phyloP scores from a whole-genome alignment of 495 filamentous ascomycete genomes.

The Tuber aestivum region DNA sequence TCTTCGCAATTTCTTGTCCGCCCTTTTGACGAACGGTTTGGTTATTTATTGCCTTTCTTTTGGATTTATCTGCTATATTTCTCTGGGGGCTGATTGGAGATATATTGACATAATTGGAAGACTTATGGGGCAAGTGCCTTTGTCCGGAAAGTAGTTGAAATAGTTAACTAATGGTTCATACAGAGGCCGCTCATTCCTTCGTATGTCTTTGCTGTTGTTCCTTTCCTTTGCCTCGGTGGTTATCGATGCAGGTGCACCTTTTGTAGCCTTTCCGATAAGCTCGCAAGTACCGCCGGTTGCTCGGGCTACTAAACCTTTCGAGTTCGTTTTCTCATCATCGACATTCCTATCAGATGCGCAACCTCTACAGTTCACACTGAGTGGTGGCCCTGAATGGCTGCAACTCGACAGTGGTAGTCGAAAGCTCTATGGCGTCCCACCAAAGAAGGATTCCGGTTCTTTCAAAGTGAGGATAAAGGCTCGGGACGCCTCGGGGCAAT shows the following conservation, averaged over 20 bases:
- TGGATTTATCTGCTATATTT: conserved; percentile 2
- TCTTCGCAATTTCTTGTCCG: conserved; percentile 15
- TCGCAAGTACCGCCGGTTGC: conserved; percentile 68
- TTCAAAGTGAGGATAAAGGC: conserved; percentile 53
- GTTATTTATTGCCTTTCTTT: conserved; percentile 10
- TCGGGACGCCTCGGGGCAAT: conserved; percentile 49
- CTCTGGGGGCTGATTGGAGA: neutral
- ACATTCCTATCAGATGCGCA: conserved; percentile 55
- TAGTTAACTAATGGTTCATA: conserved; percentile 18
- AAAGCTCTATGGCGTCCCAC: conserved; percentile 57
- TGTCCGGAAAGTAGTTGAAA: conserved; percentile 4
- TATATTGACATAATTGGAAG: conserved; percentile 14
- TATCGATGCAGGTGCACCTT: conserved; percentile 48
- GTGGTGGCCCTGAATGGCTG: conserved; percentile 59
- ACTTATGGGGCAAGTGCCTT: conserved; percentile 15
- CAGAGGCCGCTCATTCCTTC: conserved; percentile 24
- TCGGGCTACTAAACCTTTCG: conserved; percentile 53
- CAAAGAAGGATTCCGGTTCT: conserved; percentile 49
- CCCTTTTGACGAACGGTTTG: conserved; percentile 7
- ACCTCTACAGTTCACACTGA: conserved; percentile 55
- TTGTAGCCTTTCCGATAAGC: conserved; percentile 60
- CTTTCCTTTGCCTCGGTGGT: conserved; percentile 37
- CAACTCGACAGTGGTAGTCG: conserved; percentile 53
- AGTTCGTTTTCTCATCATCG: conserved; percentile 57
- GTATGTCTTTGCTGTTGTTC: conserved; percentile 28